phyloP scores from a whole-genome alignment of 2,329 filamentous ascomycete species.

The Hirsutella minnesotensis region DNA sequence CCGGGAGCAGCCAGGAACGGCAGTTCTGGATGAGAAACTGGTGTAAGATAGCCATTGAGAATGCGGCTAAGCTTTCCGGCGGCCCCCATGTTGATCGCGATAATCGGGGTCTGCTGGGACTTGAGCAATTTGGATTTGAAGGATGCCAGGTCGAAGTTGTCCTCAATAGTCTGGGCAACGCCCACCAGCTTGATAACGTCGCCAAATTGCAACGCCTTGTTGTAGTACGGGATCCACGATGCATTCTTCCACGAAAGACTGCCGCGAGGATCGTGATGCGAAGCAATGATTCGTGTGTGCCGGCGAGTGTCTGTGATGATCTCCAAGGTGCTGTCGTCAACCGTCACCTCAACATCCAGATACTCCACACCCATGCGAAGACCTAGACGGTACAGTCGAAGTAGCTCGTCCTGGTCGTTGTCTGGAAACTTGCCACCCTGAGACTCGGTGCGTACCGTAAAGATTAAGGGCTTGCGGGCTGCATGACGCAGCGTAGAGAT shows the following conservation, averaged over 20 bases:
- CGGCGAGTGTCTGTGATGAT: slow-evolving; percentile 55
- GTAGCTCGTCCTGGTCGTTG: slow-evolving; percentile 54
- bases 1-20: slow-evolving; percentile 90
- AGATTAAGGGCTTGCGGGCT: slow-evolving; percentile 72
- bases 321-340: slow-evolving; percentile 64
- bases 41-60: slow-evolving; percentile 85
- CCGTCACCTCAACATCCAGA: slow-evolving; percentile 82
- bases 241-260: slow-evolving; percentile 79
- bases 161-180: slow-evolving; percentile 59
- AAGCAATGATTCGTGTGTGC: slow-evolving; percentile 77
- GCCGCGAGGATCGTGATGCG: slow-evolving; percentile 79
- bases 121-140: slow-evolving; percentile 70
- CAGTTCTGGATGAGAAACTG: slow-evolving; percentile 80
- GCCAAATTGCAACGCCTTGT: slow-evolving; percentile 77
- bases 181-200: slow-evolving; percentile 94
- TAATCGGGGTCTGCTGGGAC: slow-evolving; percentile 70
- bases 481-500: slow-evolving; percentile 65
- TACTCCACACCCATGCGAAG: slow-evolving; percentile 83
- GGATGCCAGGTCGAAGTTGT: slow-evolving; percentile 73
- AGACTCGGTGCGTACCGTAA: slow-evolving; percentile 73
- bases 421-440: slow-evolving; percentile 89
- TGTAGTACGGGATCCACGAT: slow-evolving; percentile 87
- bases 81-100: slow-evolving; percentile 91
- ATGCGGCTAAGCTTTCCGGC: slow-evolving; percentile 82
- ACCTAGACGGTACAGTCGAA: slow-evolving; percentile 65